Evolutionary conservation across 2,329 filamentous ascomycete genomes (phyloP), one percentile per base, ranked within the genome.

Genomic region (Trichoderma polysporum): DNA sequence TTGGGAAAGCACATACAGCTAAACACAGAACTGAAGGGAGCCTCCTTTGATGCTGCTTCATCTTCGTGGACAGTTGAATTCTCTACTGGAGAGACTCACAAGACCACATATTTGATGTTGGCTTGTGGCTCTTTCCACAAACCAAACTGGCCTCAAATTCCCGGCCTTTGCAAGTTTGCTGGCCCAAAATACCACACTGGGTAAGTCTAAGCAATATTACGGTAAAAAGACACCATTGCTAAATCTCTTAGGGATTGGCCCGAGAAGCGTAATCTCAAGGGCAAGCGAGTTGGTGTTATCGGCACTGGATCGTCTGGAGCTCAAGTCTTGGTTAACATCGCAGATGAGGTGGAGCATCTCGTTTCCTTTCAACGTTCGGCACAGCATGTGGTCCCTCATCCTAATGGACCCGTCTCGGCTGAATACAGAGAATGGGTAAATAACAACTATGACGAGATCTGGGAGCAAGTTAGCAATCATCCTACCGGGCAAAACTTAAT

Each of bases 401-500:
- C 37, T 13, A 27, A 59, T 17, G 39, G 39, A 2, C 39, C 56
- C 2, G 56, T 59, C 12, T 45, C 56, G 0, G 39, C 27, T 19
- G 39, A 59, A 19, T 59, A 47, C 37, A 59, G 56, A 47, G 56
- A 59, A 27, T 31, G 29, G 10, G 13, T 59, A 17, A 59, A 59
- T 25, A 59, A 59, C 25, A 59, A 59, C 13, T 59, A 59, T 17
- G 56, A 59, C 37, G 25, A 59, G 2, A 45, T 59, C 25, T 59
- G 56, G 37, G 17, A 59, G 35, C 25, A 39, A 12, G 56, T 59
- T 15, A 25, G 17, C 3, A 59, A 45, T 17, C 41, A 39, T 25
- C 39, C 27, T 3, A 17, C 39, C 13, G 56, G 35, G 3, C 56
- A 59, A 2, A 29, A 41, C 2, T 10, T 59, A 5, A 8, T 22